These are phyloP conservation scores for Ogataea nonfermentans DNA, from an alignment of 805 yeast species.

Conservation along the genomic window DNA sequence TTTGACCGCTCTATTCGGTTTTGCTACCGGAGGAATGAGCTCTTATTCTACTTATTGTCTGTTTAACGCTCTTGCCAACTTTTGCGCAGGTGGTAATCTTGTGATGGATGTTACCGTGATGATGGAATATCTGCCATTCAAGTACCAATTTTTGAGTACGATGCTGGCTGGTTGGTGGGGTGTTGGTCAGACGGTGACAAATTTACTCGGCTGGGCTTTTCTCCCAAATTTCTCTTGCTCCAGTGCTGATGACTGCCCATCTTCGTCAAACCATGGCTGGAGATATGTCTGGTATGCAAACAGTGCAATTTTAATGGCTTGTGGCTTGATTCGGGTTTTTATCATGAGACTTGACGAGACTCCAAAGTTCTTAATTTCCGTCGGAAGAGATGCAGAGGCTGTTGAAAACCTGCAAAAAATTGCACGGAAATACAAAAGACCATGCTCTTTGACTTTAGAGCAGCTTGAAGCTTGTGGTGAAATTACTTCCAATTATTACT, in stretches of 20 bases:
- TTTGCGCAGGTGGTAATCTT: constrained; percentile 53
- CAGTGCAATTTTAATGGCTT: constrained; percentile 50
- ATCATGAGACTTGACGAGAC: constrained; percentile 49
- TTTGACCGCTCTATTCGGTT: constrained; percentile 44
- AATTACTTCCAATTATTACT: constrained; percentile 29
- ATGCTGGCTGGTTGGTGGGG: constrained; percentile 61
- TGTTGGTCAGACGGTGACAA: constrained; percentile 55
- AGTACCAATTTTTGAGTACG: constrained; percentile 49
- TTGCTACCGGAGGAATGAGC: constrained; percentile 48
- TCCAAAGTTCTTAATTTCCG: constrained; percentile 52
- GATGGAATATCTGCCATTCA: constrained; percentile 47
- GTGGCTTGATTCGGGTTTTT: constrained; percentile 48
- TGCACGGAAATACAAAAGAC: constrained; percentile 45
- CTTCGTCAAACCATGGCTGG: constrained; percentile 56
- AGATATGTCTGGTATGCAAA: constrained; percentile 56
- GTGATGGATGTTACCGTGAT: constrained; percentile 50
- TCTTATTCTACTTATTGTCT: constrained; percentile 46
- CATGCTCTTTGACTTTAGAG: constrained; percentile 43
- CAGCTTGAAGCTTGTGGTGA: constrained; percentile 46
- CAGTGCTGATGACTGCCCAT: constrained; percentile 46
- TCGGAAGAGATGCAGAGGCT: constrained; percentile 52
- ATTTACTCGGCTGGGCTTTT: constrained; percentile 56
- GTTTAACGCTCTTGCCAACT: constrained; percentile 39
- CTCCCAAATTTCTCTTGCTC: constrained; percentile 42
- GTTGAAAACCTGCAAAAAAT: constrained; percentile 41